Evolutionary conservation across 495 filamentous ascomycete species (phyloP).

Genomic region (Aspergillus diversus): DNA sequence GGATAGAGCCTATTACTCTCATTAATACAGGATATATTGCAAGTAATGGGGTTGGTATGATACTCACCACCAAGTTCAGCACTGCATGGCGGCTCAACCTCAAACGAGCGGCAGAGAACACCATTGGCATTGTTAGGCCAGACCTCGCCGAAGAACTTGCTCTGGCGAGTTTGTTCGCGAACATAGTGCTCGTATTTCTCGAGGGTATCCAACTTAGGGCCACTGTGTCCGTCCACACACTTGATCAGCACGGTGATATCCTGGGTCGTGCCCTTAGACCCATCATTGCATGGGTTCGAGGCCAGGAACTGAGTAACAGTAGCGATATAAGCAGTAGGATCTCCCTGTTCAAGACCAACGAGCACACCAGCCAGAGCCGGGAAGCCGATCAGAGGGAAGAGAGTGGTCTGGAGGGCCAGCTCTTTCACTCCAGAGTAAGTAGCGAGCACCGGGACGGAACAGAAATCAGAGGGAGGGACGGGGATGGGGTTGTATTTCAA

Average conservation of each 20-base stretch:
- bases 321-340: slow-evolving; percentile 14
- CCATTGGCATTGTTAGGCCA: slow-evolving; percentile 13
- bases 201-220: slow-evolving; percentile 5
- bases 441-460: slow-evolving; percentile 15
- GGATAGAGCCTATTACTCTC: slow-evolving; percentile 22
- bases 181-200: slow-evolving; percentile 11
- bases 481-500: slow-evolving; percentile 46
- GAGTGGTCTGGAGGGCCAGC: slow-evolving; percentile 16
- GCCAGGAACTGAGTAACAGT: slow-evolving; percentile 8
- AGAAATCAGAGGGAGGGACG: slow-evolving; percentile 15
- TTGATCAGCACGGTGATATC: slow-evolving; percentile 13
- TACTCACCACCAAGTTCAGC: slow-evolving; percentile 14
- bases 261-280: neutral
- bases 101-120: slow-evolving; percentile 20
- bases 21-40: slow-evolving; percentile 10
- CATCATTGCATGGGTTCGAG: slow-evolving; percentile 6
- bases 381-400: slow-evolving; percentile 22
- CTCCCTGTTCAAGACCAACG: slow-evolving; percentile 15
- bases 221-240: slow-evolving; percentile 17
- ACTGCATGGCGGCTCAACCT: slow-evolving; percentile 8
- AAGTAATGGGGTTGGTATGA: neutral
- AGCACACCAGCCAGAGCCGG: slow-evolving; percentile 23
- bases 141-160: slow-evolving; percentile 22
- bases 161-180: neutral
- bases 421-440: slow-evolving; percentile 36